Conservation (phyloP, 1,284 basidiomycete species). For the Microbotryum saponariae region DNA sequence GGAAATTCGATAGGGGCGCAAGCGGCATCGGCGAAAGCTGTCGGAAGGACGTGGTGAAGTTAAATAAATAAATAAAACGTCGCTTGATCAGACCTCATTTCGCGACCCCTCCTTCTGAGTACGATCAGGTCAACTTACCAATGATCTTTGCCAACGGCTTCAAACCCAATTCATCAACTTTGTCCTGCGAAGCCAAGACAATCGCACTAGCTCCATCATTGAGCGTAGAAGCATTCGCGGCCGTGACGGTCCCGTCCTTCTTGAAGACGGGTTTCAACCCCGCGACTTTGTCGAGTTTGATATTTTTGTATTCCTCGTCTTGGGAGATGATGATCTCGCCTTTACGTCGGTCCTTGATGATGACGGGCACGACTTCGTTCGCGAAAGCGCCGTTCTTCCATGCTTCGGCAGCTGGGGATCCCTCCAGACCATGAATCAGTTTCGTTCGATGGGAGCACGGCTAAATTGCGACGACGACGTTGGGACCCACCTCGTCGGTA, state of each 20-base stretch:
- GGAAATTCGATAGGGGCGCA: slow-evolving; percentile 96
- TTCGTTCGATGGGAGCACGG: no score
- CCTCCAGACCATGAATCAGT: no score
- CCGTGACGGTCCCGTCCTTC: slow-evolving; percentile 43
- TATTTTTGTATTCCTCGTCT: slow-evolving; percentile 83
- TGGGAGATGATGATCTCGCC: slow-evolving; percentile 70
- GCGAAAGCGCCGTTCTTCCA: slow-evolving; percentile 79
- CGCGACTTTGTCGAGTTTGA: slow-evolving; percentile 43
- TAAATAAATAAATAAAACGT: slow-evolving; percentile 19
- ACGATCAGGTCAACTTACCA: slow-evolving; percentile 30
- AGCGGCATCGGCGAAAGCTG: slow-evolving; percentile 92
- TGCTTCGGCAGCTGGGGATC: slow-evolving; percentile 63
- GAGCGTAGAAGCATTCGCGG: slow-evolving; percentile 43
- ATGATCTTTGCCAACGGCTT: slow-evolving; percentile 43
- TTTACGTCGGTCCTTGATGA: slow-evolving; percentile 81
- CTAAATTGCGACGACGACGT: no score
- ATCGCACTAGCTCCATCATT: slow-evolving; percentile 44
- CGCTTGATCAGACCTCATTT: slow-evolving; percentile 29
- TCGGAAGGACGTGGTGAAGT: slow-evolving; percentile 34
- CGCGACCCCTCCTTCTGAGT: slow-evolving; percentile 27
- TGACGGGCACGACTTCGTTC: slow-evolving; percentile 80
- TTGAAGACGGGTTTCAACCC: slow-evolving; percentile 42
- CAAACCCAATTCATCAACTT: slow-evolving; percentile 33
- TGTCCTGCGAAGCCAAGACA: slow-evolving; percentile 39
- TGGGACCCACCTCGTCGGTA: slow-evolving; percentile 53